Base-by-base conservation (phyloP, 495 filamentous ascomycete genomes). In the Trichoderma asperelloides region DNA sequence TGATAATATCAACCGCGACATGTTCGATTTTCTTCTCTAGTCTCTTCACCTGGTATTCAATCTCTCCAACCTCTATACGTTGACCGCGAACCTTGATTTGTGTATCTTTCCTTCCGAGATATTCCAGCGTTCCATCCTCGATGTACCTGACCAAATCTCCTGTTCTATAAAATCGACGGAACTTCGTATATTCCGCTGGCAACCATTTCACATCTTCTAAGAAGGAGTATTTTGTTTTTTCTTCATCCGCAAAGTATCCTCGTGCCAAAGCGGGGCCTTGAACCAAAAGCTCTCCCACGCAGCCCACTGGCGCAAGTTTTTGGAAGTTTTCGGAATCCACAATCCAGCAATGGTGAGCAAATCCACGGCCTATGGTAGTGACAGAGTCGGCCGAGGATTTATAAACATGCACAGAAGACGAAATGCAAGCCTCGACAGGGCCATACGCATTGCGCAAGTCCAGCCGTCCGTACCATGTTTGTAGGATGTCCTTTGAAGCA, bases 81-180 rank as follows among this genome's bases (percentile, higher is more conserved):
- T 68, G 67, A 12, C 73, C 72, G 63, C 65, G 68, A n/a, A 74
- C 30, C 62, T 74, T 72, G 27, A 74, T 63, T 62, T 75, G 73
- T 51, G 51, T 64, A 40, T 74, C 68, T 41, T 70, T 72, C 2
- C 73, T 68, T 37, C 72, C 69, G 28, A 71, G n/a, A 30, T 30
- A 49, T 18, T 64, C 33, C 9, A 74, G 55, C 30, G 69, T 63
- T 4, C 67, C 73, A 37, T 75, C 69, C 69, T 18, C 67, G 27
- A 45, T 49, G 63, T 23, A 70, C 11, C 65, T 25, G 2, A 69
- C 72, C 12, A 74, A 62, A 41, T 73, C 73, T 15, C 73, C 73
- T 7, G 70, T 73, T 33, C 85, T 86, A 72, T 87, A 88, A 37
- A 86, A 33, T 45, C 74, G 66, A 66, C 70, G 33, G 68, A n/a